Percentiles rank a stretch among this genome's conserved stretches.
These are phyloP conservation scores for Sanghuangporus sanghuang DNA, from an alignment of 1,284 basidiomycete genomes.

Conservation along the genomic window DNA sequence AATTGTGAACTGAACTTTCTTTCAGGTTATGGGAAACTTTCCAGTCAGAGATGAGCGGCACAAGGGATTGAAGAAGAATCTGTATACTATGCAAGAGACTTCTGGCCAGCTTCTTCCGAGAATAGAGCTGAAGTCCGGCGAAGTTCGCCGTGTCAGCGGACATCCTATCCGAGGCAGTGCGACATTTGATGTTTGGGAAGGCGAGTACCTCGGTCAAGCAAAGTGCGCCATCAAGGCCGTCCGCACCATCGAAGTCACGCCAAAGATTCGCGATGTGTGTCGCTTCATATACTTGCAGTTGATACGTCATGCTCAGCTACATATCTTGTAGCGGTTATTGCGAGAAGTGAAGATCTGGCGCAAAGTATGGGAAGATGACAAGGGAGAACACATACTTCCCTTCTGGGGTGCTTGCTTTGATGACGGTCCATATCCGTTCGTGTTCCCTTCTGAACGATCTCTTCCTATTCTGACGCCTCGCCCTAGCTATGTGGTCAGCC, in stretches of 20 bases:
- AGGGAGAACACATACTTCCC: conserved; percentile 46
- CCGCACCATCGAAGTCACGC: conserved; percentile 42
- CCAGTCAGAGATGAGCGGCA: conserved; percentile 32
- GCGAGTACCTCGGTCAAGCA: conserved; percentile 45
- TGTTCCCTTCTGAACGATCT: neutral
- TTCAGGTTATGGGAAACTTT: conserved; percentile 31
- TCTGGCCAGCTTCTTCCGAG: conserved; percentile 42
- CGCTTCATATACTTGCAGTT: neutral
- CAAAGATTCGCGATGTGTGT: conserved; percentile 36
- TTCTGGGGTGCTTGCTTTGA: conserved; percentile 50
- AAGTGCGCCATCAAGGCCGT: conserved; percentile 53
- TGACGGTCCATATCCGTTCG: conserved; percentile 49
- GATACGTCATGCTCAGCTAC: neutral
- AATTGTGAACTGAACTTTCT: neutral
- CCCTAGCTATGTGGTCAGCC: conserved; percentile 47
- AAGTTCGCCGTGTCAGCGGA: conserved; percentile 42
- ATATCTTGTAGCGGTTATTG: conserved; percentile 37
- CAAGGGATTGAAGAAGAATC: conserved; percentile 38
- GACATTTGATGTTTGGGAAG: conserved; percentile 47
- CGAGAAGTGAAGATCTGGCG: conserved; percentile 52
- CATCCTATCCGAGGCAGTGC: conserved; percentile 45
- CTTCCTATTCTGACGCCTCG: neutral
- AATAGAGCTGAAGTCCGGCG: conserved; percentile 43
- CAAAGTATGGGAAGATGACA: conserved; percentile 46
- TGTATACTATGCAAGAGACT: conserved; percentile 42